Conservation (phyloP, 169 alveolate species). For the Miamiensis avidus region DNA sequence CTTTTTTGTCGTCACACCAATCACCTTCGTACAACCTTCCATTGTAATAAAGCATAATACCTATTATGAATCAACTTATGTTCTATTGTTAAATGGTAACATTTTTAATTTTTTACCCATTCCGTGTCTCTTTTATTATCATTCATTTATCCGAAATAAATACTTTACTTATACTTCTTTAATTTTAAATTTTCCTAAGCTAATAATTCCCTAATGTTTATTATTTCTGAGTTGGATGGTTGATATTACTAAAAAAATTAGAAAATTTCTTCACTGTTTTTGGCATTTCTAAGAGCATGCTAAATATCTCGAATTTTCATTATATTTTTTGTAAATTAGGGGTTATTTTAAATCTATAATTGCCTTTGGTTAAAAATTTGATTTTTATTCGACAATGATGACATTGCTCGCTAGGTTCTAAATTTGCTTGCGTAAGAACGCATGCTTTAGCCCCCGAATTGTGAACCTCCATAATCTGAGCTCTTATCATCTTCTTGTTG, state of each 20-base stretch:
- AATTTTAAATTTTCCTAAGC: constrained; percentile 1
- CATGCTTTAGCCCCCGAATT: too few species aligned
- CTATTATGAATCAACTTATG: too few species aligned
- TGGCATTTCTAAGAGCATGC: neutral
- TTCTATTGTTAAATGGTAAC: neutral
- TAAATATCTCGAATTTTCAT: neutral
- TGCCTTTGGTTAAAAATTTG: neutral
- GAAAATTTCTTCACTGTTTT: neutral
- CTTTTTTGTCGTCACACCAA: constrained; percentile 41
- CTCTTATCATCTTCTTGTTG: too few species aligned
- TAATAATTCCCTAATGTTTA: constrained; percentile 1
- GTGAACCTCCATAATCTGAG: too few species aligned
- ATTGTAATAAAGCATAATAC: constrained; percentile 43
- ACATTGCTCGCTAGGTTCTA: neutral
- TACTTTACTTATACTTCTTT: constrained; percentile 15
- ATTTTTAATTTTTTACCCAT: neutral
- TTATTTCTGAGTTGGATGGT: constrained; percentile 1
- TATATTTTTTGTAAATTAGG: neutral
- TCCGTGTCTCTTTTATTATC: constrained; percentile 16
- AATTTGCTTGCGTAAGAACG: neutral
- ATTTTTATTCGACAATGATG: neutral
- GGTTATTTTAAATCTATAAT: neutral
- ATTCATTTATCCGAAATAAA: constrained; percentile 12
- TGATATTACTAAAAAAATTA: constrained; percentile 7
- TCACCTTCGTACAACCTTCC: constrained; percentile 56